Conservation (phyloP, 768 basidiomycete species). For the Lactarius trivialis region DNA sequence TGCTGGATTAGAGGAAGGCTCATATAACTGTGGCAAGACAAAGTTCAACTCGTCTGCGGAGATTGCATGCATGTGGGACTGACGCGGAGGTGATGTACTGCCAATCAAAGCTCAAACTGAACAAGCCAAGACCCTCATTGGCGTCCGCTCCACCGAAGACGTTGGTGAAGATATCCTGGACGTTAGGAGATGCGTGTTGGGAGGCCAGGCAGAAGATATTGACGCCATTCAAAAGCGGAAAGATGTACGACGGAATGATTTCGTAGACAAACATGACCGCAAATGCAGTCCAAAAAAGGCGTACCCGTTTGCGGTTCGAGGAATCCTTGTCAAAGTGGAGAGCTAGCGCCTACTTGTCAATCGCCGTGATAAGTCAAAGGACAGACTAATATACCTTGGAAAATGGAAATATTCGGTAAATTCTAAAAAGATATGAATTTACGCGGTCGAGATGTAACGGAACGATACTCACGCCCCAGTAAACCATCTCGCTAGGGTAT, state of each 20-base stretch:
- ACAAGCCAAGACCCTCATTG: conserved; percentile 61
- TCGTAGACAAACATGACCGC: conserved; percentile 48
- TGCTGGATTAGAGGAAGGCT: conserved; percentile 50
- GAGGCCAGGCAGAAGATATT: conserved; percentile 56
- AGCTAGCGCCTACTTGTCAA: conserved; percentile 35
- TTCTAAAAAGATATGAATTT: conserved; percentile 35
- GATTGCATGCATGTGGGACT: conserved; percentile 1
- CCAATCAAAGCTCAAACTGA: conserved; percentile 63
- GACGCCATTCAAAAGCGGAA: conserved; percentile 56
- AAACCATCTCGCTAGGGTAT: conserved; percentile 60
- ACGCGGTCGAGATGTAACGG: not conserved
- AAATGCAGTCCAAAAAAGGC: conserved; percentile 47
- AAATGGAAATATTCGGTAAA: conserved; percentile 51
- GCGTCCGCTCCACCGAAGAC: conserved; percentile 60
- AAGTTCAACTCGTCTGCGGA: not conserved
- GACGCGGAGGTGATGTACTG: conserved; percentile 48
- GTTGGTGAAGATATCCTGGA: conserved; percentile 48
- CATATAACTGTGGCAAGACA: conserved; percentile 32
- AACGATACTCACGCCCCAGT: conserved; percentile 41
- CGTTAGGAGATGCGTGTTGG: conserved; percentile 38
- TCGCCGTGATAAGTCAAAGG: not conserved
- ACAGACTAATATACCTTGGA: conserved; percentile 39
- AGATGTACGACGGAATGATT: conserved; percentile 50
- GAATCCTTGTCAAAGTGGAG: conserved; percentile 44
- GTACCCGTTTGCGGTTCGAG: conserved; percentile 43